Base-by-base conservation (phyloP, 805 yeast species). In the Kodamaea fukazawae region DNA sequence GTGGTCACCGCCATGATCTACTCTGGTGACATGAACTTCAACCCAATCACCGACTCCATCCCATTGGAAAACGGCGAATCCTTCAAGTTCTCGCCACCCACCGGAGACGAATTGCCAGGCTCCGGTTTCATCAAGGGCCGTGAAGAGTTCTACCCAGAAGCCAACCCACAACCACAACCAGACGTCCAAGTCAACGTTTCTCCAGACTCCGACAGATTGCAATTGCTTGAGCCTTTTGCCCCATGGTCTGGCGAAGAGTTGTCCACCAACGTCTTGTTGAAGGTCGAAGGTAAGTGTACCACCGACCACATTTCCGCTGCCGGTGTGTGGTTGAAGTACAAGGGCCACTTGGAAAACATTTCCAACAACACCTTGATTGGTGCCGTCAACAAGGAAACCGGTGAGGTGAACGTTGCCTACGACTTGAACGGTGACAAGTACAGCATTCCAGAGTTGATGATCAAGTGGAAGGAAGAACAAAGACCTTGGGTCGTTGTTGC, bases 301-400 rank as follows among this genome's bases (percentile, higher is more conserved):
- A 91, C 99, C 28, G 99, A 91, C 63, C 99, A 91, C 62, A 93
- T 91, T 53, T 89, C 97, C 17, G 98, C 98, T 38, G 99, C 99
- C 33, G 99, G 99, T 58, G 95, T 83, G 11, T 91, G 99, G 99
- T 78, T 91, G 67, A 93, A 93, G 73, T 91, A 93, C 72, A 93
- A 93, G 71, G 99, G 99, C 30, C 99, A 91, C 60, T 75, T 91
- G 57, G 96, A 91, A 61, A 91, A 91, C 69, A 93, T 91, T 51
- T 86, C 96, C 7, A 78, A 93, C 70, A 91, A 91, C 71, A 93
- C 98, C 9, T 74, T 91, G 57, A 91, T 91, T 54, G 98, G 99
- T 48, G 99, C 98, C 14, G 93, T 87, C 47, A 91, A 93, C 63
- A 87, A 86, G 61, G 99, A 93, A 69, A 88, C 96, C 28, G 97